phyloP scores from a whole-genome alignment of 768 basidiomycete species.

The Termitomyces sp. region DNA sequence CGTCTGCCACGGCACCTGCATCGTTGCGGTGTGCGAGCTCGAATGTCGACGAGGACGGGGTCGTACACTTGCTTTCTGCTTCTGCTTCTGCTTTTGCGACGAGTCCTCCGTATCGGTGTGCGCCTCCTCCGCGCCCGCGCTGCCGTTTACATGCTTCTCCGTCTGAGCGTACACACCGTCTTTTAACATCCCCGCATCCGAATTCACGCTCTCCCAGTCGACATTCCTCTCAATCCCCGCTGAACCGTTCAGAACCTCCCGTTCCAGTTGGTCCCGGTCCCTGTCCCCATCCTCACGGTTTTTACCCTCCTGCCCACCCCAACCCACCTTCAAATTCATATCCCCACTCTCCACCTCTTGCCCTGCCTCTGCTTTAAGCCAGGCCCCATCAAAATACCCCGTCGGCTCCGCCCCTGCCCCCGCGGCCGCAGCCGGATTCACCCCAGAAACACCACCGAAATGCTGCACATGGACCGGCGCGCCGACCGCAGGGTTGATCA shows the following conservation, averaged over 20 bases:
- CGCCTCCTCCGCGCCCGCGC: not conserved
- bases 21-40: not conserved
- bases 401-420: conserved; percentile 26
- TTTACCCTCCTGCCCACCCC: conserved; percentile 2
- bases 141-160: not conserved
- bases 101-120: not conserved
- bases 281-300: conserved; percentile 25
- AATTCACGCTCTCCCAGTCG: not conserved
- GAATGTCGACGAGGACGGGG: not conserved
- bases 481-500: conserved; percentile 41
- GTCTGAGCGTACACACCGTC: not conserved
- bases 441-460: conserved; percentile 4
- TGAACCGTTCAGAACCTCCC: not conserved
- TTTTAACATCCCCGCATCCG: not conserved
- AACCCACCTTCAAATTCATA: not conserved
- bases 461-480: conserved; percentile 33
- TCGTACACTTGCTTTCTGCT: not conserved
- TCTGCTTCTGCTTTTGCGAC: not conserved
- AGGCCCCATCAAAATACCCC: conserved; percentile 39
- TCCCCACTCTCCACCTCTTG: conserved; percentile 13
- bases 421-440: not conserved
- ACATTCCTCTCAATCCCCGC: not conserved
- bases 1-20: not conserved
- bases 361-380: conserved; percentile 16
- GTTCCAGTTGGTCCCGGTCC: not conserved